Evolutionary conservation across 2,329 filamentous ascomycete genomes (phyloP).

Genomic region (Aspergillus candidus): DNA sequence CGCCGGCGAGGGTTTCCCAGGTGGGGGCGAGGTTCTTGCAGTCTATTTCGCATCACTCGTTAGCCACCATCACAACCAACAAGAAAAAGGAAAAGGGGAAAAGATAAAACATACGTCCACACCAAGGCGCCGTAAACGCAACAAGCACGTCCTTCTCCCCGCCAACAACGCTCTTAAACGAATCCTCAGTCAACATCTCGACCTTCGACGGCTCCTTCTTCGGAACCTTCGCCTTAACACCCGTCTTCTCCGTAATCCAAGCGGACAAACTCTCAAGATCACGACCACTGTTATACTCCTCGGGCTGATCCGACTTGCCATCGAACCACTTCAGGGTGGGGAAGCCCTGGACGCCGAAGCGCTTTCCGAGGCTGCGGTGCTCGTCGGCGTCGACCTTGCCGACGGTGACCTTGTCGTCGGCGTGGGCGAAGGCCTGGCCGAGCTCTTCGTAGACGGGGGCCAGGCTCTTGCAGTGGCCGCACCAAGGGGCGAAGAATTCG

Average conservation of each 20-base stretch:
- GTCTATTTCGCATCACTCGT: constrained; percentile 53
- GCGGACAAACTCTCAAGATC: constrained; percentile 77
- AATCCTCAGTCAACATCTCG: constrained; percentile 69
- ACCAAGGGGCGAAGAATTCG: constrained; percentile 98
- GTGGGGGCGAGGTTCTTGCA: constrained; percentile 89
- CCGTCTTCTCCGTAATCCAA: constrained; percentile 84
- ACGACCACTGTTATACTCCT: constrained; percentile 79
- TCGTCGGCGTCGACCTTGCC: constrained; percentile 95
- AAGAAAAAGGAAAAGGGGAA: constrained; percentile 4
- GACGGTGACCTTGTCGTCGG: constrained; percentile 72
- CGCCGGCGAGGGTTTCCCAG: constrained; percentile 80
- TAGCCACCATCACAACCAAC: background rate
- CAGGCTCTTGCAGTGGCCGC: constrained; percentile 97
- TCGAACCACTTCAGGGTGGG: constrained; percentile 98
- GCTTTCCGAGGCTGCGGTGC: constrained; percentile 75
- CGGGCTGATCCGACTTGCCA: constrained; percentile 79
- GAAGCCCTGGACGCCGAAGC: constrained; percentile 87
- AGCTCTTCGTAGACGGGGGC: constrained; percentile 94
- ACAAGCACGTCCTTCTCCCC: constrained; percentile 85
- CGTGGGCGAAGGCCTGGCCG: constrained; percentile 64
- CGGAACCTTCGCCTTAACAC: constrained; percentile 64
- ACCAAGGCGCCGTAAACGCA: constrained; percentile 97
- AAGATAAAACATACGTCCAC: constrained; percentile 69
- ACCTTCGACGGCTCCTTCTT: constrained; percentile 65
- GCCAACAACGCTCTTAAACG: constrained; percentile 72